Evolutionary conservation across 768 basidiomycete genomes (phyloP), one percentile per base, ranked within the genome.

Genomic region (Strobilomyces dryophilus): DNA sequence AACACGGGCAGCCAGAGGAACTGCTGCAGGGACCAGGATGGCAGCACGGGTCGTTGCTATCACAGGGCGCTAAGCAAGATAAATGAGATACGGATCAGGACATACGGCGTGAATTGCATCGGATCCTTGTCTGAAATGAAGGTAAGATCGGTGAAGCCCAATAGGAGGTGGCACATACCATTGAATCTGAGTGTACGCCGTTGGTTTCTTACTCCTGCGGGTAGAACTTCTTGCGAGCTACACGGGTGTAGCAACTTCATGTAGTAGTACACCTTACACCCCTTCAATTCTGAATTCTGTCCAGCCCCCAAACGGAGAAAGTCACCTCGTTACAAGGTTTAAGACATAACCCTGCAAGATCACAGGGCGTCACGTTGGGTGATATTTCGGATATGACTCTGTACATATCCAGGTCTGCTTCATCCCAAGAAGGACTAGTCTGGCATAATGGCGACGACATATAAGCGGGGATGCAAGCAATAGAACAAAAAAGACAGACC

Each of bases 291-390:
- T 31, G 29, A n/a, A n/a, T n/a, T n/a, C n/a, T n/a, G n/a, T 8
- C 26, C 37, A 29, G 5, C 18, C 39, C 29, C 31, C 20, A 5
- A 39, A 24, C 17, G 24, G 26, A 43, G 27, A 26, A 20, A 51
- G 26, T 47, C 50, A 84, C 86, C 72, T 88, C 82, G 27, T 67
- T 65, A 63, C 87, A 89, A 6, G 83, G 79, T 55, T 79, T 83
- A 10, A 72, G 71, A 62, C 79, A 79, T 15, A 87, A 66, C 1
- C 71, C 61, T 17, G 82, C 79, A 12, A 87, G 66, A 43, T 82
- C 76, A 55, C 86, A 87, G 0, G 83, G 73, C 0, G 70, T 63
- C 4, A 70, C 61, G 43, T 82, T 75, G 8, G 78, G 78, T 0
- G 72, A 68, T 21, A 79, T 63, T 15, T 74, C 66, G 10, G 80